These are phyloP conservation scores for Urochloa ruziziensis DNA, from an alignment of 176 grass and related monocot genomes.

Conservation along the genomic window DNA sequence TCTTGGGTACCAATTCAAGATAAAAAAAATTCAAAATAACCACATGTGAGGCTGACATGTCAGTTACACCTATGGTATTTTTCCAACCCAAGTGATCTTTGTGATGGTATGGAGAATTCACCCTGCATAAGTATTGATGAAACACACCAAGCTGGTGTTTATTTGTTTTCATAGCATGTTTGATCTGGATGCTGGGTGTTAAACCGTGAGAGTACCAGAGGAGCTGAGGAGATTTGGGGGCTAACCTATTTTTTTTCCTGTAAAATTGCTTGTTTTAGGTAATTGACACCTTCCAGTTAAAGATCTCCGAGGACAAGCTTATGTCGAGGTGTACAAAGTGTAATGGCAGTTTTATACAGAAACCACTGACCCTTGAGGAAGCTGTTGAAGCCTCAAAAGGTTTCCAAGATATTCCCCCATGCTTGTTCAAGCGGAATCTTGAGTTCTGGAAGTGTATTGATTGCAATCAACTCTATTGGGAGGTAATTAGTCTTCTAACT, in stretches of 20 bases:
- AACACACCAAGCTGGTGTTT: not conserved
- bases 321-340: constrained; percentile 99
- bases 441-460: constrained; percentile 97
- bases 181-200: not conserved
- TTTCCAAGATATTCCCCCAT: constrained; percentile 85
- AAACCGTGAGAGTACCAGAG: not conserved
- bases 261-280: constrained; percentile 55
- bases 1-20: not conserved
- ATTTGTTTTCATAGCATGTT: not conserved
- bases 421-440: constrained; percentile 82
- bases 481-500: constrained; percentile 56
- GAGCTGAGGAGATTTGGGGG: not conserved
- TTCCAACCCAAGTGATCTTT: not conserved
- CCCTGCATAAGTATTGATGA: not conserved
- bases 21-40: not conserved
- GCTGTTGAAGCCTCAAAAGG: constrained; percentile 88
- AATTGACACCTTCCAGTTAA: constrained; percentile 85
- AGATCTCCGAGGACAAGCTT: constrained; percentile 78
- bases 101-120: not conserved
- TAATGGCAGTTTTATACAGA: constrained; percentile 97
- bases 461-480: constrained; percentile 97
- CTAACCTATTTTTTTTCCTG: constrained; percentile 6
- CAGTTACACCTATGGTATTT: not conserved
- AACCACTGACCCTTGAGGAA: constrained; percentile 78
- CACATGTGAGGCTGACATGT: not conserved